These are phyloP conservation scores for Scheffersomyces amazonensis DNA, from an alignment of 805 yeast genomes.

Conservation along the genomic window DNA sequence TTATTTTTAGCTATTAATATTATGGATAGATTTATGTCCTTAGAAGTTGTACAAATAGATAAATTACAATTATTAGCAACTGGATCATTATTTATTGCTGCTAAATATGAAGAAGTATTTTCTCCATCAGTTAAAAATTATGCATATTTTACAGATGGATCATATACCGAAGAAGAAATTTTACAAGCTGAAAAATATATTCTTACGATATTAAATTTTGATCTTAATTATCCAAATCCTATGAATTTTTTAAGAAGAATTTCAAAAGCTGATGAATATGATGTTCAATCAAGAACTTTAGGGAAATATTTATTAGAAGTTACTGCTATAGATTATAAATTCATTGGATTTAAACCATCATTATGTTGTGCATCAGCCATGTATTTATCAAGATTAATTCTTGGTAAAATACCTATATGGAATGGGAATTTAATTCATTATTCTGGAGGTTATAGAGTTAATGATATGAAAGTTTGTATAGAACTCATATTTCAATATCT, in stretches of 20 bases:
- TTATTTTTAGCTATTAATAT: slow-evolving; percentile 77
- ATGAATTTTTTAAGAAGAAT: slow-evolving; percentile 85
- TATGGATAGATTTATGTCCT: slow-evolving; percentile 83
- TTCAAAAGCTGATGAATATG: slow-evolving; percentile 88
- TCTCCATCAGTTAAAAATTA: slow-evolving; percentile 83
- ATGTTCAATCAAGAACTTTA: slow-evolving; percentile 75
- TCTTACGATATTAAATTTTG: slow-evolving; percentile 66
- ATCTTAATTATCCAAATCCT: slow-evolving; percentile 83
- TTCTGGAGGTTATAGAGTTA: slow-evolving; percentile 82
- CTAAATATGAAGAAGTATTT: slow-evolving; percentile 90
- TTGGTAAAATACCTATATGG: slow-evolving; percentile 71
- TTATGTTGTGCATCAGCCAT: slow-evolving; percentile 83
- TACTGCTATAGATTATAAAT: slow-evolving; percentile 69
- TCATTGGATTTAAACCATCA: slow-evolving; percentile 73
- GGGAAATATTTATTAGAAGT: slow-evolving; percentile 84
- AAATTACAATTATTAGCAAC: slow-evolving; percentile 84
- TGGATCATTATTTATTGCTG: slow-evolving; percentile 82
- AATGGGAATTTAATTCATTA: slow-evolving; percentile 84
- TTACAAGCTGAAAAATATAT: slow-evolving; percentile 80
- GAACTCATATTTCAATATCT: slow-evolving; percentile 74
- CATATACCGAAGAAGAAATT: slow-evolving; percentile 76
- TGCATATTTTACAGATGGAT: slow-evolving; percentile 85
- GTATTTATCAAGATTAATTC: slow-evolving; percentile 74
- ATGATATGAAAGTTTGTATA: slow-evolving; percentile 68
- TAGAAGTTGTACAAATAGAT: slow-evolving; percentile 70